These are phyloP conservation scores for Diaporthe caulivora DNA, from an alignment of 2,329 filamentous ascomycete genomes.

Conservation along the genomic window DNA sequence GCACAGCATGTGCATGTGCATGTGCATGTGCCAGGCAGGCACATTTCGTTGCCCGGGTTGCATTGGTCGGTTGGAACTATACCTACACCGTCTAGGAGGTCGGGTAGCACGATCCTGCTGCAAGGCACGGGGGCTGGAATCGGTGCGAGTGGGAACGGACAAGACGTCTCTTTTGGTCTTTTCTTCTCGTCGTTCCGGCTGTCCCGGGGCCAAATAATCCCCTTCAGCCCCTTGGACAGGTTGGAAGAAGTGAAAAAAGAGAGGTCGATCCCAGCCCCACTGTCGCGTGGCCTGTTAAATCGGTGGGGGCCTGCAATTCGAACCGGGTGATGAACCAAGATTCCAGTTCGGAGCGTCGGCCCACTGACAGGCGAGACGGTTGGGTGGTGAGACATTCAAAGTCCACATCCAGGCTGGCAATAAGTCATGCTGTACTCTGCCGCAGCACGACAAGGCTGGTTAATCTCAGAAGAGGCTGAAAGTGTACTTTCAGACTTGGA, in stretches of 20 bases:
- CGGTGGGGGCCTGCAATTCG: not conserved
- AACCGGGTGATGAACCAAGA: constrained; percentile 16
- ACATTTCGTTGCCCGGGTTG: not conserved
- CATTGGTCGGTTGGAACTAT: not conserved
- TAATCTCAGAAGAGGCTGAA: too few relatives aligned
- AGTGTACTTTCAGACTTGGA: too few relatives aligned
- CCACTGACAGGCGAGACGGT: constrained; percentile 17
- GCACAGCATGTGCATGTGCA: not conserved
- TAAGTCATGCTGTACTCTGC: not conserved
- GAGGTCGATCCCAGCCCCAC: constrained; percentile 5
- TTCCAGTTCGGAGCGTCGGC: constrained; percentile 3
- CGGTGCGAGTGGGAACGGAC: constrained; percentile 13
- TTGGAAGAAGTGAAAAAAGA: not conserved
- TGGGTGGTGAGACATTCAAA: constrained; percentile 23
- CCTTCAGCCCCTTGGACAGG: not conserved
- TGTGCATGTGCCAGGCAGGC: not conserved
- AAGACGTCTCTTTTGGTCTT: not conserved
- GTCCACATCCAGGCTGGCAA: not conserved
- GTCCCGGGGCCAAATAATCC: not conserved
- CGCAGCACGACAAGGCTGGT: not conserved
- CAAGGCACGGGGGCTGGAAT: constrained; percentile 13
- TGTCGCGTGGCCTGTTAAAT: constrained; percentile 23
- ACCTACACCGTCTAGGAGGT: not conserved
- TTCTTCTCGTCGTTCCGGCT: not conserved
- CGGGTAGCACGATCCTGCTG: constrained; percentile 19